Evolutionary conservation across 257 asterid genomes (phyloP).

Genomic region (Solanum clarkiae): DNA sequence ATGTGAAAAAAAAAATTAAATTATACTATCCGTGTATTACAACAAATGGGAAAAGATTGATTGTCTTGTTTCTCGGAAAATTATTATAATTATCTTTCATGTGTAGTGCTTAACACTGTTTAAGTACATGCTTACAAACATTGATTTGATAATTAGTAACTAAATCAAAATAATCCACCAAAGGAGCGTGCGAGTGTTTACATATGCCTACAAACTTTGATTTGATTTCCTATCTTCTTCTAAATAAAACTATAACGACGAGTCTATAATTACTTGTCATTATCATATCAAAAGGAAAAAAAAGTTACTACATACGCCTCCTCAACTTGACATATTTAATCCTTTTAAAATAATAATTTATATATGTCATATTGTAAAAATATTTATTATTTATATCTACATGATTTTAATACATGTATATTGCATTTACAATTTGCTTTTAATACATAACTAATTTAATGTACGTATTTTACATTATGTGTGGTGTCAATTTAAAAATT

Average conservation of each 20-base stretch:
- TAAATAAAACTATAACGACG: not conserved
- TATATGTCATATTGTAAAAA: too few relatives aligned
- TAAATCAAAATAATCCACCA: not conserved
- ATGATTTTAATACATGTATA: too few relatives aligned
- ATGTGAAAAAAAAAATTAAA: not conserved
- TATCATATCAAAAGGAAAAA: too few relatives aligned
- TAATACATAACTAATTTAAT: too few relatives aligned
- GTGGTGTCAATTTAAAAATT: too few relatives aligned
- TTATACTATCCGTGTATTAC: not conserved
- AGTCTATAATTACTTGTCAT: not conserved
- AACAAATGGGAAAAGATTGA: not conserved
- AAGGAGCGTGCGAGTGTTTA: not conserved
- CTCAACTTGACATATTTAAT: too few relatives aligned
- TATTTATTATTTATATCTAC: too few relatives aligned
- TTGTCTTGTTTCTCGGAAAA: not conserved
- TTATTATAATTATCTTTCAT: not conserved
- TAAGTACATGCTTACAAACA: not conserved
- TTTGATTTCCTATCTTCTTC: constrained; percentile 3
- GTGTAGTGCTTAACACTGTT: not conserved
- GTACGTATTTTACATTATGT: too few relatives aligned
- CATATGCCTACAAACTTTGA: not conserved
- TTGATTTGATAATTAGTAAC: not conserved
- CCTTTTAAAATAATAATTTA: too few relatives aligned
- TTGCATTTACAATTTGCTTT: too few relatives aligned
- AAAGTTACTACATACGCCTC: too few relatives aligned